These are phyloP conservation scores for Brassica nigra DNA, from an alignment of 345 rosid species.

Conservation along the genomic window DNA sequence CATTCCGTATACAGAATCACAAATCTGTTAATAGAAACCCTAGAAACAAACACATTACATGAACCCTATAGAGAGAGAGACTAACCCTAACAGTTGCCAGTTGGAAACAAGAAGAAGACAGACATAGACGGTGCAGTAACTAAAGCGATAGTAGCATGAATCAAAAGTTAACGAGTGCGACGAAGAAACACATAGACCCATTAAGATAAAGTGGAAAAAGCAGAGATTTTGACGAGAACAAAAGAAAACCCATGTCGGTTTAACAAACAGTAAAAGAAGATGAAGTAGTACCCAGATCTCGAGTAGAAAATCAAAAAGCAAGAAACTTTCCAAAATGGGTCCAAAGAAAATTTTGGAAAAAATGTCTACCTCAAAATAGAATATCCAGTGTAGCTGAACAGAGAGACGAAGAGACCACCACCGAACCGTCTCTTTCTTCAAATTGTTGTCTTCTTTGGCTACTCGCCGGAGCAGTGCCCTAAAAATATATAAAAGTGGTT, in stretches of 20 bases:
- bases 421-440: constrained; percentile 20
- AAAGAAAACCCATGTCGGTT: constrained; percentile 28
- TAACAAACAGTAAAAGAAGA: neutral
- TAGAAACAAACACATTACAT: constrained; percentile 26
- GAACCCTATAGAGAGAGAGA: constrained; percentile 7
- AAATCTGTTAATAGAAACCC: constrained; percentile 26
- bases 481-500: constrained; percentile 32
- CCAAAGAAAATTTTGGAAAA: neutral
- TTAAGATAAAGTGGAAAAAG: constrained; percentile 27
- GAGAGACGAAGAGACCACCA: neutral
- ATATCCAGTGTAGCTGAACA: constrained; percentile 1
- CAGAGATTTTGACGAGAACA: constrained; percentile 31
- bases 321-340: constrained; percentile 12
- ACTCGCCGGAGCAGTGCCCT: constrained; percentile 36
- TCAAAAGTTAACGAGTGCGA: constrained; percentile 21
- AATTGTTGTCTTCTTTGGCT: constrained; percentile 1
- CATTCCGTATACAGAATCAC: neutral
- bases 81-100: constrained; percentile 14
- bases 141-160: constrained; percentile 31
- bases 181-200: too few relatives aligned
- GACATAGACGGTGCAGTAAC: neutral
- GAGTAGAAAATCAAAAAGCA: constrained; percentile 3
- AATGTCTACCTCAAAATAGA: constrained; percentile 2
- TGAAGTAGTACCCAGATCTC: constrained; percentile 32
- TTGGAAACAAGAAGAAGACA: neutral